phyloP scores from a whole-genome alignment of 139 green algal genomes.

The Chlorella sp. region DNA sequence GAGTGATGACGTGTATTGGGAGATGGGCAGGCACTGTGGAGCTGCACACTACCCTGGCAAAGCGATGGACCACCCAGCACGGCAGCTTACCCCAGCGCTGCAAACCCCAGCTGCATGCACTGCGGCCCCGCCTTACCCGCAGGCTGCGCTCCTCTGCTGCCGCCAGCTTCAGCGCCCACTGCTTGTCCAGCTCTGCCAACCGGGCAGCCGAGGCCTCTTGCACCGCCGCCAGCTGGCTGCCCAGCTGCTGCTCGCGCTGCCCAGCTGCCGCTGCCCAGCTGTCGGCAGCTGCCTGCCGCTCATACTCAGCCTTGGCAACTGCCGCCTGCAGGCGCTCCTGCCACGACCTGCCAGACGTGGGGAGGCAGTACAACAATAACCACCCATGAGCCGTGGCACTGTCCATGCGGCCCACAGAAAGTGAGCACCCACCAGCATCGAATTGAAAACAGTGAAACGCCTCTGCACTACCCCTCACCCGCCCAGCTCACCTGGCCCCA shows the following conservation, averaged over 20 bases:
- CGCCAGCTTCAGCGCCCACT: slow-evolving; percentile 11
- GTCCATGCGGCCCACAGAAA: no score
- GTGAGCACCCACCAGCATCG: no score
- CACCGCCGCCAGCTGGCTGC: not conserved
- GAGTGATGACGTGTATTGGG: no score
- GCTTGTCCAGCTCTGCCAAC: slow-evolving; percentile 22
- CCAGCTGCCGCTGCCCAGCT: not conserved
- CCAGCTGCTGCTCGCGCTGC: slow-evolving; percentile 1
- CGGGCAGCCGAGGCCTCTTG: not conserved
- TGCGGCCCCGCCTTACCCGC: not conserved
- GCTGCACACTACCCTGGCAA: not conserved
- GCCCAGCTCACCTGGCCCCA: not conserved
- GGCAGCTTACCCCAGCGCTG: not conserved
- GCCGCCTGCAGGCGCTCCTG: slow-evolving; percentile 29
- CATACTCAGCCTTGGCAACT: not conserved
- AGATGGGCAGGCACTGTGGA: no score
- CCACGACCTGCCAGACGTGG: slow-evolving; percentile 14
- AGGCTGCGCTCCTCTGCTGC: slow-evolving; percentile 1
- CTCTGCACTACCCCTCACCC: no score
- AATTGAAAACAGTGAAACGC: no score
- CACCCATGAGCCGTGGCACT: not conserved
- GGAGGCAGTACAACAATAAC: not conserved
- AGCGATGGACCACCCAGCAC: not conserved
- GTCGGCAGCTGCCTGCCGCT: not conserved
- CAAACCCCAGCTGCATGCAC: not conserved